Evolutionary conservation across 331 rosid genomes (phyloP).

Genomic region (Phaseolus coccineus): DNA sequence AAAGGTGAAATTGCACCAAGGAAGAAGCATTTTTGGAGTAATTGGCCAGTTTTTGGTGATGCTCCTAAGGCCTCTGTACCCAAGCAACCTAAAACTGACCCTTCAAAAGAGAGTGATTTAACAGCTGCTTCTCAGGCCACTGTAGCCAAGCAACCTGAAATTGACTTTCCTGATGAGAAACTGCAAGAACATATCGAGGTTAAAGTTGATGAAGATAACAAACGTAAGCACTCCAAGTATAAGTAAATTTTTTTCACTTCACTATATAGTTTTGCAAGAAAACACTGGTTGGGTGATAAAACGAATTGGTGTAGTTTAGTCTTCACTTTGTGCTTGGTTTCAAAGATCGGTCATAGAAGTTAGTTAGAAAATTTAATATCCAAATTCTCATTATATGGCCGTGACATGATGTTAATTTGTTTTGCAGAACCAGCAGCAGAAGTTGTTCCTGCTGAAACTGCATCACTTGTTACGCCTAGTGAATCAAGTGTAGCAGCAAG

Average conservation of each 20-base stretch:
- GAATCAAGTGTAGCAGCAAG: background rate
- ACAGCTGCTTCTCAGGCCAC: background rate
- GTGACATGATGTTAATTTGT: background rate
- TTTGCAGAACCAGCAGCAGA: slow-evolving; percentile 12
- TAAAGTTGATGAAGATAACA: background rate
- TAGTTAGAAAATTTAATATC: background rate
- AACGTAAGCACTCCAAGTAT: slow-evolving; percentile 12
- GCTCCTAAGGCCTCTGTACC: background rate
- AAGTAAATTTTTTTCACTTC: background rate
- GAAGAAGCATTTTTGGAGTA: slow-evolving; percentile 13
- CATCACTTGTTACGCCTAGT: slow-evolving; percentile 7
- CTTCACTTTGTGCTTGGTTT: background rate
- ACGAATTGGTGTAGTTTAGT: background rate
- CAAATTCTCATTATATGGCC: background rate
- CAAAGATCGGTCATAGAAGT: background rate
- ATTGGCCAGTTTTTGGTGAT: slow-evolving; percentile 32
- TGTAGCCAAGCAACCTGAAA: slow-evolving; percentile 8
- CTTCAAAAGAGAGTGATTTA: slow-evolving; percentile 3
- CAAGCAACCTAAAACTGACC: background rate
- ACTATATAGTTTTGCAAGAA: background rate
- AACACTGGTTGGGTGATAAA: background rate
- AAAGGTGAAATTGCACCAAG: slow-evolving; percentile 32
- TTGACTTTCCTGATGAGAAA: background rate
- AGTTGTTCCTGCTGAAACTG: background rate
- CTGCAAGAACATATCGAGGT: background rate